Conservation (phyloP, 2,329 filamentous ascomycete genomes). For the Emericellopsis cladophorae region DNA sequence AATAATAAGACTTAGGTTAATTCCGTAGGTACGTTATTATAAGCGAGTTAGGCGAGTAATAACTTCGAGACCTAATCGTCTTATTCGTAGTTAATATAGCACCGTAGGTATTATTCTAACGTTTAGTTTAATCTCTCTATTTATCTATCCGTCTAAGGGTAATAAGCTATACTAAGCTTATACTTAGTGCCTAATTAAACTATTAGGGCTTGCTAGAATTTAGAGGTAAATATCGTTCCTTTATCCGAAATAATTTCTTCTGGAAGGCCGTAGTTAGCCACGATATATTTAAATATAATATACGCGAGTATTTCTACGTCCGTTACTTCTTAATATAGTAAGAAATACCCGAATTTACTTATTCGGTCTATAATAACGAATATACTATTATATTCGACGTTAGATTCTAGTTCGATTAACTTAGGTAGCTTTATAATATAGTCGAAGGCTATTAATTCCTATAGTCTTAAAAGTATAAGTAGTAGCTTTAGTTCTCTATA, state of each 20-base stretch:
- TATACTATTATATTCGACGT: too few relatives aligned
- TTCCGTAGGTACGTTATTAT: slow-evolving; percentile 1
- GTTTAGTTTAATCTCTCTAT: too few relatives aligned
- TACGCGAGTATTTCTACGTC: slow-evolving; percentile 1
- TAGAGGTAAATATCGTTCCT: slow-evolving; percentile 1
- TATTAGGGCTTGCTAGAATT: slow-evolving; percentile 1
- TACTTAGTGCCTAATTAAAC: slow-evolving; percentile 1
- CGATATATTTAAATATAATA: neutral
- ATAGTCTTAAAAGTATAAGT: slow-evolving; percentile 3
- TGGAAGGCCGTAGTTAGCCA: slow-evolving; percentile 1
- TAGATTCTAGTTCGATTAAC: slow-evolving; percentile 3
- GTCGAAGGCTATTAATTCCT: slow-evolving; percentile 2
- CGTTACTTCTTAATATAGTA: slow-evolving; percentile 1
- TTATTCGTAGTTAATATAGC: too few relatives aligned
- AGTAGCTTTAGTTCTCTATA: slow-evolving; percentile 5
- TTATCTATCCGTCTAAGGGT: slow-evolving; percentile 2
- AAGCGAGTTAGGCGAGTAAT: too few relatives aligned
- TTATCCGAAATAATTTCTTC: slow-evolving; percentile 3
- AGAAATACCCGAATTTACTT: slow-evolving; percentile 2
- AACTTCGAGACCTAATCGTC: too few relatives aligned
- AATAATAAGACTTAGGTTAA: too few relatives aligned
- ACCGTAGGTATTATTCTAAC: too few relatives aligned
- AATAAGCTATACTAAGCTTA: slow-evolving; percentile 2
- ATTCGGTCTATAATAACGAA: slow-evolving; percentile 2
- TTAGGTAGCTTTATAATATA: slow-evolving; percentile 4